These are phyloP conservation scores for Diaporthe destruens DNA, from an alignment of 2,329 filamentous ascomycete genomes.

Conservation along the genomic window DNA sequence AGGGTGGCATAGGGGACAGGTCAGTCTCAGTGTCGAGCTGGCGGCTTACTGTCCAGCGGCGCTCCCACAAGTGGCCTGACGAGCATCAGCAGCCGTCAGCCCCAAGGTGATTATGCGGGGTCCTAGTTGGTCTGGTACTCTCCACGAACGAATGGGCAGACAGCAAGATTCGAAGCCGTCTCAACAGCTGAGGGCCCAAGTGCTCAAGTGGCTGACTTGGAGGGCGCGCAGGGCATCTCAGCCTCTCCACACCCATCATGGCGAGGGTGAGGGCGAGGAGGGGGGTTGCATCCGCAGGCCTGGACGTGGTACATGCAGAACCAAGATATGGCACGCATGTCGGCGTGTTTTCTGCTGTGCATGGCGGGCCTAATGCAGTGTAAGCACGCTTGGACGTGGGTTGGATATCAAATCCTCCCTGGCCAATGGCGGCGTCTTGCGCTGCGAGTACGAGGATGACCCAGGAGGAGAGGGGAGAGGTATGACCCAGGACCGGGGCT, in stretches of 20 bases:
- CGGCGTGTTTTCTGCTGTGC: slow-evolving; percentile 30
- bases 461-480: background rate
- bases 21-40: slow-evolving; percentile 16
- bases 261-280: background rate
- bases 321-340: slow-evolving; percentile 23
- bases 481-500: background rate
- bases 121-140: background rate
- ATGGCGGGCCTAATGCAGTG: slow-evolving; percentile 26
- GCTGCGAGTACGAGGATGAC: slow-evolving; percentile 14
- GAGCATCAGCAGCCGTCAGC: background rate
- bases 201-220: slow-evolving; percentile 12
- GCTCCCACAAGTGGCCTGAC: slow-evolving; percentile 9
- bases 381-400: slow-evolving; percentile 9
- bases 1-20: no score
- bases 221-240: slow-evolving; percentile 20
- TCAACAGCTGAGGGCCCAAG: slow-evolving; percentile 4
- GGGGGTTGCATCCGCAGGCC: background rate
- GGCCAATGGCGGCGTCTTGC: background rate
- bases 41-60: background rate
- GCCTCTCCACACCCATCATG: slow-evolving; percentile 6
- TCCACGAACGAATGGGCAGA: background rate
- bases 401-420: slow-evolving; percentile 1
- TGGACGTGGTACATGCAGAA: slow-evolving; percentile 6
- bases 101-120: slow-evolving; percentile 4
- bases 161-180: slow-evolving; percentile 4